Percentiles rank a stretch among this genome's conserved stretches.
Conservation (phyloP, 2,329 filamentous ascomycete species). For the Eurotiales sp. region DNA sequence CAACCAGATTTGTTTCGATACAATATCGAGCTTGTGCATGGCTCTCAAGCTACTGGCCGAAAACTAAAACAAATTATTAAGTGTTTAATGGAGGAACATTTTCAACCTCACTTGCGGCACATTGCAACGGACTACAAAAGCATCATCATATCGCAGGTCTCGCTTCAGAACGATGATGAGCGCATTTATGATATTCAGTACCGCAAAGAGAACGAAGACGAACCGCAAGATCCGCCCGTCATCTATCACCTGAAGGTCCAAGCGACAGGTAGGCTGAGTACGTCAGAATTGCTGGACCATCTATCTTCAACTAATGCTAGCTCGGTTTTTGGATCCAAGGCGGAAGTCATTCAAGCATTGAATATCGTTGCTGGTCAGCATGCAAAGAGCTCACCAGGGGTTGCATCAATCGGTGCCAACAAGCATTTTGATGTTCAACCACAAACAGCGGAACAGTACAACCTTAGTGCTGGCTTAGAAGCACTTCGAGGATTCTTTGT, state of each 20-base stretch:
- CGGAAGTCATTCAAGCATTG: slow-evolving; percentile 53
- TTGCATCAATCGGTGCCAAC: slow-evolving; percentile 51
- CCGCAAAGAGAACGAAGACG: no score
- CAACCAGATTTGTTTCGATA: slow-evolving; percentile 31
- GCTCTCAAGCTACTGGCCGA: no score
- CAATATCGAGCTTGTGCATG: slow-evolving; percentile 26
- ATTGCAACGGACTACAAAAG: no score
- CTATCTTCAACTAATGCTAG: slow-evolving; percentile 34
- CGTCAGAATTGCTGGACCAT: slow-evolving; percentile 45
- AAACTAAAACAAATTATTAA: no score
- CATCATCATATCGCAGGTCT: no score
- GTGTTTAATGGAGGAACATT: no score
- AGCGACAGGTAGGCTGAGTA: slow-evolving; percentile 28
- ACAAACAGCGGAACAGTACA: slow-evolving; percentile 46
- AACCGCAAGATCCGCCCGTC: no score
- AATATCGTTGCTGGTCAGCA: slow-evolving; percentile 55
- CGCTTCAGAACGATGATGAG: no score
- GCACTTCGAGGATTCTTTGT: slow-evolving; percentile 61
- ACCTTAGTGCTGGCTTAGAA: slow-evolving; percentile 51
- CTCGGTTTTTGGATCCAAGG: slow-evolving; percentile 41
- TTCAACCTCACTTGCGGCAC: no score
- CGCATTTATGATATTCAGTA: no score
- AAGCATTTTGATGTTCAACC: slow-evolving; percentile 47
- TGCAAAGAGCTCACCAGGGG: slow-evolving; percentile 40
- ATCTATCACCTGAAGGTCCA: no score